Conservation (phyloP, 352 stramenopile genomes). For the Pythium vanterpoolii region DNA sequence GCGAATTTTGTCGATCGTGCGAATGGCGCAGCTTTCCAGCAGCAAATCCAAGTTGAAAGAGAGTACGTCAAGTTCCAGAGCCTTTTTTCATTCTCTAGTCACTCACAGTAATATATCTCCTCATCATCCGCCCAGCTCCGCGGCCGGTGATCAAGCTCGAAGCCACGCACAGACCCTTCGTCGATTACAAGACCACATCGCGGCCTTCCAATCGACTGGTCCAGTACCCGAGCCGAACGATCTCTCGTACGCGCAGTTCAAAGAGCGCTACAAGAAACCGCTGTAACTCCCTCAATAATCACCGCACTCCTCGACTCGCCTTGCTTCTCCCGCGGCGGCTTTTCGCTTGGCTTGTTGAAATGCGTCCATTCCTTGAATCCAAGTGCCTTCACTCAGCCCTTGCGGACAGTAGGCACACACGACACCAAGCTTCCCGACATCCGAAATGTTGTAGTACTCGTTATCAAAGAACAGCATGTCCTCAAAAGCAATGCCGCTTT, state of each 20-base stretch:
- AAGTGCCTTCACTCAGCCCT: constrained; percentile 63
- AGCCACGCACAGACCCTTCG: neutral
- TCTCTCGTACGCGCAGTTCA: constrained; percentile 12
- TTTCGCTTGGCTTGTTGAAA: constrained; percentile 55
- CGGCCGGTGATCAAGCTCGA: constrained; percentile 2
- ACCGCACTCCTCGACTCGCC: neutral
- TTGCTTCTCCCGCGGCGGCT: neutral
- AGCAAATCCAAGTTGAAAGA: neutral
- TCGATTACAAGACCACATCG: neutral
- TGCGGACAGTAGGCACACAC: constrained; percentile 76
- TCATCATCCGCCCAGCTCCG: constrained; percentile 1
- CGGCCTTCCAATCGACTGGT: neutral
- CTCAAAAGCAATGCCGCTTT: constrained; percentile 90
- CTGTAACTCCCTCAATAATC: constrained; percentile 10
- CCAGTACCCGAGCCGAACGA: neutral
- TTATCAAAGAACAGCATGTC: constrained; percentile 98
- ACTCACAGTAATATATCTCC: neutral
- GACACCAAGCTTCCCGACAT: constrained; percentile 68
- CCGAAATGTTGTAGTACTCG: constrained; percentile 76
- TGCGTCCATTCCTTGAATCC: constrained; percentile 65
- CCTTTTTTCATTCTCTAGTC: neutral
- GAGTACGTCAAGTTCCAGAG: neutral
- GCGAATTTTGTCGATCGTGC: constrained; percentile 6
- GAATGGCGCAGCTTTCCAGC: constrained; percentile 4
- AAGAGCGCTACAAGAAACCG: neutral